A percentile compares a stretch with the other conserved stretches of the same genome.
These are phyloP conservation scores for Plantago elongata DNA, from an alignment of 257 asterid species.

Conservation along the genomic window DNA sequence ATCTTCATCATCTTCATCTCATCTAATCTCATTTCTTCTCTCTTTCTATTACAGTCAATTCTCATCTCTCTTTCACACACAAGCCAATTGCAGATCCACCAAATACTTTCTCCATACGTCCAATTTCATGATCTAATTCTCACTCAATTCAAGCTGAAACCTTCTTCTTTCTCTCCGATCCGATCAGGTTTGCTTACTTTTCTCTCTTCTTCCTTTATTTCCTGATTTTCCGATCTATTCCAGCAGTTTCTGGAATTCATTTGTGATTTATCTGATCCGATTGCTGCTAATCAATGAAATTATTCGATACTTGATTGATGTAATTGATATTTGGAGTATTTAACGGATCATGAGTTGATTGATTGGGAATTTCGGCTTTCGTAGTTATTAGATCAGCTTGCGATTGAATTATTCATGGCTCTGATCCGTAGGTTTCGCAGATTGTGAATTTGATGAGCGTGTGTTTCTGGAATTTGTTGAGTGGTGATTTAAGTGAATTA, in stretches of 20 bases:
- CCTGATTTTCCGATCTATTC: too few relatives aligned
- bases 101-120: not conserved
- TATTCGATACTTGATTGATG: not conserved
- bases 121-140: not conserved
- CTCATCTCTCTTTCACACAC: constrained; percentile 15
- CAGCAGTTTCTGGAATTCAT: not conserved
- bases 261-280: not conserved
- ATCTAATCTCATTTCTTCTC: too few relatives aligned
- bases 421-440: too few relatives aligned
- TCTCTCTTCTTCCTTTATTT: too few relatives aligned
- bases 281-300: too few relatives aligned
- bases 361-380: not conserved
- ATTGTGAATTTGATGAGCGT: too few relatives aligned
- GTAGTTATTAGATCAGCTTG: too few relatives aligned
- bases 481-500: too few relatives aligned
- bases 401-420: too few relatives aligned
- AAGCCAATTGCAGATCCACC: constrained; percentile 32
- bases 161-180: constrained; percentile 30
- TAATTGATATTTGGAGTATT: not conserved
- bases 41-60: not conserved
- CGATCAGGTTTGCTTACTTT: not conserved
- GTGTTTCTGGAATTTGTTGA: too few relatives aligned
- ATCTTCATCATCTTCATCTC: too few relatives aligned
- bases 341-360: not conserved
- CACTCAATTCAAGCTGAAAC: not conserved